phyloP scores from a whole-genome alignment of 306 rosid genomes.

The Acacia melanoxylon region DNA sequence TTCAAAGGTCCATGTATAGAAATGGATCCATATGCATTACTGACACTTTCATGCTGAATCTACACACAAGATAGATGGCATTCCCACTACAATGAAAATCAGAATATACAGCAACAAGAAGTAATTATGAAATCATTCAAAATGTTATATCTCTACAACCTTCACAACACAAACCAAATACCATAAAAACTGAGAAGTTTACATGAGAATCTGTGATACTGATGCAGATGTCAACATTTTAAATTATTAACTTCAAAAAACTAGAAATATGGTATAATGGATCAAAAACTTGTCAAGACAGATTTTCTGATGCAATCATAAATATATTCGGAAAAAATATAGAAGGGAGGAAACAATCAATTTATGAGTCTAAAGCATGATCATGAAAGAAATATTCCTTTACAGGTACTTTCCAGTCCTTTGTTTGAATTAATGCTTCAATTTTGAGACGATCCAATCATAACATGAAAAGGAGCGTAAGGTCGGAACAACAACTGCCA shows the following conservation, averaged over 20 bases:
- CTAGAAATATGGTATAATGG: background rate
- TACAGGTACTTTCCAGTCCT: background rate
- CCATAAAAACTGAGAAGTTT: background rate
- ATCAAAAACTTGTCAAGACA: background rate
- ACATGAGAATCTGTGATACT: background rate
- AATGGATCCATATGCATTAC: background rate
- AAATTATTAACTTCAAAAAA: background rate
- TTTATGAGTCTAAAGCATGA: background rate
- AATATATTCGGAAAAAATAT: background rate
- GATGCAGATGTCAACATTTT: background rate
- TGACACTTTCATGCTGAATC: background rate
- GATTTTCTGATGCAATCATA: conserved; percentile 15
- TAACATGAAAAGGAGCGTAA: background rate
- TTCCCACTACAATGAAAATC: too few relatives aligned
- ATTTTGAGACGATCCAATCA: background rate
- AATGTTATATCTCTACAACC: too few relatives aligned
- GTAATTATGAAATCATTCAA: background rate
- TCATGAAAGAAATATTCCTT: conserved; percentile 9
- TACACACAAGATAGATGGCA: background rate
- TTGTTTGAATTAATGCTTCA: background rate
- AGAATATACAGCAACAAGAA: conserved; percentile 2
- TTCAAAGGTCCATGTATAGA: background rate
- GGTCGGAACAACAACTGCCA: conserved; percentile 4
- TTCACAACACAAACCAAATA: background rate
- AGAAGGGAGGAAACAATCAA: background rate